Base-by-base conservation (phyloP, 2,329 filamentous ascomycete species). In the Trichoderma polysporum region DNA sequence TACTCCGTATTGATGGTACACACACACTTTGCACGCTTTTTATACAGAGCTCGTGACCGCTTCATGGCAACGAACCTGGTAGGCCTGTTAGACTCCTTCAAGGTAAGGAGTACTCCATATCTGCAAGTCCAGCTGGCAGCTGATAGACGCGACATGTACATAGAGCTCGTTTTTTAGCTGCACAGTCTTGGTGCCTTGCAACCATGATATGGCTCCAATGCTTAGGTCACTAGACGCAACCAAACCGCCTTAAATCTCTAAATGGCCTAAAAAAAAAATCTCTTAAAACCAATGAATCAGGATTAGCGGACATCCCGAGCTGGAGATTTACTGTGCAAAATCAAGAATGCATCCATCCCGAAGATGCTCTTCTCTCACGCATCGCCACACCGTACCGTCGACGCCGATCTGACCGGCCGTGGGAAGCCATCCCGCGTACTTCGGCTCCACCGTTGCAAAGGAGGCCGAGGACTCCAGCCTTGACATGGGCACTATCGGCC, bases 371-470 rank as follows among this genome's bases (percentile, higher is more conserved):
- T 49, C 15, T 37, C 53, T 58, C 31, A 50, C 22, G 54, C 37
- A 50, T 66, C 25, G 62, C 62, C 62, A 66, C 52, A 58, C 41
- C 53, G 62, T 66, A 58, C 41, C 53, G 62, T 66, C 37, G 50
- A 52, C 58, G 58, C 39, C 59, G 50, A 61, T 61, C 66, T 67
- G 47, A 45, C 59, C 58, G 66, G 66, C 58, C 52, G 58, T 66
- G 53, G 31, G 37, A 50, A 62, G 33, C 50, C 41, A 67, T 67
- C 58, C 66, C 66, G 66, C 66, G 31, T 52, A 57, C 53, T 67
- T 58, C 66, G 66, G 58, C 66, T 63, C 66, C 66, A 67, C 66
- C 33, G 33, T 22, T 41, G 41, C 53, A 57, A 56, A 41, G 53
- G 62, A 57, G 62, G 31, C 62, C 62, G 62, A 66, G 22, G 61